Evolutionary conservation across 805 yeast genomes (phyloP).

Genomic region (Kregervanrija fluxuum): DNA sequence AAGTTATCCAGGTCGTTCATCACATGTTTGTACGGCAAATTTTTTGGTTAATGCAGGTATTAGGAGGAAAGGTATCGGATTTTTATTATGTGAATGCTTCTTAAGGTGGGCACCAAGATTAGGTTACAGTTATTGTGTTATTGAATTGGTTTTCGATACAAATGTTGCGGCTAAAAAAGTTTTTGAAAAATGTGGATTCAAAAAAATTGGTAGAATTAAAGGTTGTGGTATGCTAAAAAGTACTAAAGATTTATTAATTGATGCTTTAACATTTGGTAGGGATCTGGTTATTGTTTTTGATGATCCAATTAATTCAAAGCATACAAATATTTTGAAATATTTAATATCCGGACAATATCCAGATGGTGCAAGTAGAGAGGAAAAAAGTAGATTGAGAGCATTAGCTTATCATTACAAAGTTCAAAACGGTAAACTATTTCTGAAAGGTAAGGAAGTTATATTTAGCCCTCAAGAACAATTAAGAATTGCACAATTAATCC

Average conservation of each 20-base stretch:
- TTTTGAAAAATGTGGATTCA: slow-evolving; percentile 70
- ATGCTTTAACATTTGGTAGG: slow-evolving; percentile 78
- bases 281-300: slow-evolving; percentile 50
- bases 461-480: slow-evolving; percentile 68
- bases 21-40: slow-evolving; percentile 88
- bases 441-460: slow-evolving; percentile 63
- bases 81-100: slow-evolving; percentile 74
- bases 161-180: slow-evolving; percentile 77
- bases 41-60: slow-evolving; percentile 90
- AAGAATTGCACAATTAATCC: slow-evolving; percentile 66
- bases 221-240: slow-evolving; percentile 88
- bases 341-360: slow-evolving; percentile 85
- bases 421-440: slow-evolving; percentile 62
- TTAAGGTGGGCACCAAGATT: slow-evolving; percentile 86
- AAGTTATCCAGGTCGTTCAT: slow-evolving; percentile 85
- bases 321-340: slow-evolving; percentile 69
- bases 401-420: slow-evolving; percentile 71
- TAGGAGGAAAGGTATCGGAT: slow-evolving; percentile 87
- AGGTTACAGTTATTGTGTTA: slow-evolving; percentile 78
- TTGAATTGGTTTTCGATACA: slow-evolving; percentile 83
- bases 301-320: slow-evolving; percentile 25
- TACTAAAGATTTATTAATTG: slow-evolving; percentile 68
- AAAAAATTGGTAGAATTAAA: slow-evolving; percentile 69
- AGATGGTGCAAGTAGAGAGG: slow-evolving; percentile 70
- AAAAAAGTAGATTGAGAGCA: slow-evolving; percentile 80